Base-by-base conservation (phyloP, 2,329 filamentous ascomycete genomes). In the Phaeophleospora eucalypticola region DNA sequence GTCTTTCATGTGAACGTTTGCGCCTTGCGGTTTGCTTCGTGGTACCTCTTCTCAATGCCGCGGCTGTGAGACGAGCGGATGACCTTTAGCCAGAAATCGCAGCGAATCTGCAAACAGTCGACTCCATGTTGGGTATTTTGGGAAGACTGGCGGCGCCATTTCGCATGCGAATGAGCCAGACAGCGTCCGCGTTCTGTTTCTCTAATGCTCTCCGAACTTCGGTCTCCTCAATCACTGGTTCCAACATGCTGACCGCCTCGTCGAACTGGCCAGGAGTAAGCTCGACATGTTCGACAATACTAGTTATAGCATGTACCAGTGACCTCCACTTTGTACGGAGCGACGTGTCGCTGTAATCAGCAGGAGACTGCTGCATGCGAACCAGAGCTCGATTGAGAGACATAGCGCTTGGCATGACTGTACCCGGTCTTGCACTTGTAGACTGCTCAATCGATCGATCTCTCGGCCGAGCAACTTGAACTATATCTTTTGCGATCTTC, bases 231-330 rank as follows among this genome's bases (percentile, higher is more conserved):
- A 71, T 32, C 9, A 68, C 57, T 2, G 66, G 65, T 36, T 65
- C 64, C 41, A 93, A 65, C 43, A 90, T 66, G 4, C 78, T 76
- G 36, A 91, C 62, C 10, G 87, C 77, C 43, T 88, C 78, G 54
- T 90, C 87, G 63, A 89, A 87, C 53, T 83, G 76, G 36, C 78
- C 77, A 20, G 87, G 83, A 4, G 82, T 75, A n/a, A 90, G 61
- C 4, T 71, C 70, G 6, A 89, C 84, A 59, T 81, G 72, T 16
- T 73, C 70, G 3, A 84, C 76, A n/a, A 89, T 68, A 1, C 75
- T 70, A 20, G 77, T 74, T 15, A 93, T 64, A 32, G 89, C 67
- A 17, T 66, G 64, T 15, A 84, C 69, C 6, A 82, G 69, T 1
- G 80, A 80, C 20, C 80, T 77, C 83, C 86, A 87, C 2, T 83